Base-by-base conservation (phyloP, 2,329 filamentous ascomycete species). In the Exophiala sp. region DNA sequence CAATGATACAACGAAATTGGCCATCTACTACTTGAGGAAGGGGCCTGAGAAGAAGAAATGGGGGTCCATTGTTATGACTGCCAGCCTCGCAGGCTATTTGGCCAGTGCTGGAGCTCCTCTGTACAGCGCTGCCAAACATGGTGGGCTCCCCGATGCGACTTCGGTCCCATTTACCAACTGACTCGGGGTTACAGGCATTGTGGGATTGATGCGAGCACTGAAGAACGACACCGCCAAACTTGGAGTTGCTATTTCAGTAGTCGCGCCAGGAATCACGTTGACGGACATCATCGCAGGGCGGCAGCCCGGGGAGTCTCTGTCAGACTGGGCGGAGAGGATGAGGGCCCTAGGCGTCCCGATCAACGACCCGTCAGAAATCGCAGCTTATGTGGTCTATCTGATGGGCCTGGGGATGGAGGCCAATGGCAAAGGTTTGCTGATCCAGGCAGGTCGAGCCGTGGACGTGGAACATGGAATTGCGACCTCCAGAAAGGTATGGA, bases 51-150 rank as follows among this genome's bases (percentile, higher is more conserved):
- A 49, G 29, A 64, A 64, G n/a, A 60, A 37, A 2, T 65, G 18
- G 1, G 73, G 73, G 1, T 66, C 65, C 37, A 73, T 76, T 44
- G 70, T 71, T 2, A 62, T 74, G 61, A 75, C 73, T 1, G 73
- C 73, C 1, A 73, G 70, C 60, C 55, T 76, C 47, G 73, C 73
- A 1, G 73, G 73, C 0, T 75, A 76, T 61, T 60, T 76, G 5
- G 73, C 70, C 0, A 70, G 66, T 47, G 71, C 72, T 9, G 73
- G 73, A 0, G 70, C 71, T 19, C 72, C 72, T 13, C 55, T 73
- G 13, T 76, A 76, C 54, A 70, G 67, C 22, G 73, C 73, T 16
- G 73, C 73, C 8, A 76, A 76, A 52, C 73, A 76, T 58, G 73
- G 68, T 66, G 60, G 22, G 63, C 58, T 43, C 22, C n/a, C 19